A percentile compares a stretch with the other conserved stretches of the same genome.
Evolutionary conservation across 164 flowering plant species (phyloP).

Genomic region (Houttuynia cordata): DNA sequence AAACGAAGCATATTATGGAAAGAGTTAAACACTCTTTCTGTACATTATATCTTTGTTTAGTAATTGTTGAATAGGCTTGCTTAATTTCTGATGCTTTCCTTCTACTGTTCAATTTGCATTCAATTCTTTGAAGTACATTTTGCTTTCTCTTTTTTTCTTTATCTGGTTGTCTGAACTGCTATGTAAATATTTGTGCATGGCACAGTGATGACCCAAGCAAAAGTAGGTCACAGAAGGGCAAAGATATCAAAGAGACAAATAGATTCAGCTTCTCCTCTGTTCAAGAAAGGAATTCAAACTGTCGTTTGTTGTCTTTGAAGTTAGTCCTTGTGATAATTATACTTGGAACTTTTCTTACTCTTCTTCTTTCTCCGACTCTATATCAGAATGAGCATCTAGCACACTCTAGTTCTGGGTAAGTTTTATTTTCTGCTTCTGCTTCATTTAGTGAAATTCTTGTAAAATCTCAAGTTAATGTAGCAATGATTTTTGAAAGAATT

Average conservation of each 20-base stretch:
- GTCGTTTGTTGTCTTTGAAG: constrained; percentile 40
- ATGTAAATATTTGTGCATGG: constrained; percentile 5
- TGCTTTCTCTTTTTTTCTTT: background rate
- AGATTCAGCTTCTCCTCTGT: constrained; percentile 27
- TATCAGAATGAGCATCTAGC: constrained; percentile 30
- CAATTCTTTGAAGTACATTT: background rate
- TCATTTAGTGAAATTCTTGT: background rate
- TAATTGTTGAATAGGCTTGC: no score
- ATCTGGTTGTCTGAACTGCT: background rate
- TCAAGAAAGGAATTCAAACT: constrained; percentile 37
- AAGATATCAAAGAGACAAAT: constrained; percentile 36
- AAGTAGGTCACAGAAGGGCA: constrained; percentile 32
- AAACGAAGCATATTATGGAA: background rate
- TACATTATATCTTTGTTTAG: background rate
- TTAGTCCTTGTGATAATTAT: constrained; percentile 37
- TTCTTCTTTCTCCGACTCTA: constrained; percentile 43
- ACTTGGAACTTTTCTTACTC: constrained; percentile 39
- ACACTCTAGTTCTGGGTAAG: constrained; percentile 32
- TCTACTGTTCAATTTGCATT: background rate
- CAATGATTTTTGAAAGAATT: no score
- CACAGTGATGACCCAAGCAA: constrained; percentile 40
- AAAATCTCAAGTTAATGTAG: no score
- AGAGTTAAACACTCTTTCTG: background rate
- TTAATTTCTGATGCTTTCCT: no score
- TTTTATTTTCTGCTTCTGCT: background rate